Base-by-base conservation (phyloP, 495 filamentous ascomycete species). In the Aspergillus nanangensis region DNA sequence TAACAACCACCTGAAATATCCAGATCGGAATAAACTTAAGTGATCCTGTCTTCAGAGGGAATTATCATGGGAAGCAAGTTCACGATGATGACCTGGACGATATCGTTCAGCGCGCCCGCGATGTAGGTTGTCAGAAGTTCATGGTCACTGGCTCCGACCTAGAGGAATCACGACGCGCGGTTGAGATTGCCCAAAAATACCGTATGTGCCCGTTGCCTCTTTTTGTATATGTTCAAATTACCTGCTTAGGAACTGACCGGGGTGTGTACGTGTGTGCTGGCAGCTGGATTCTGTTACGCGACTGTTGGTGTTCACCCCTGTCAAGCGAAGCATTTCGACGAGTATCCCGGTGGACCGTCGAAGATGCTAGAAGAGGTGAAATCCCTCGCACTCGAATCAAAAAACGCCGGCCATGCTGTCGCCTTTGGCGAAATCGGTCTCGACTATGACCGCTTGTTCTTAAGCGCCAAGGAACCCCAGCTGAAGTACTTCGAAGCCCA, bases 351-450 rank as follows among this genome's bases (percentile, higher is more conserved):
- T 35, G 81, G 72, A 40, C 74, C 77, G 48, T 66, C 62, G 39
- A 76, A 69, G 65, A 57, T 85, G 60, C 73, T 92, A 20, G 41
- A 73, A 2, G 75, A 82, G 41, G 75, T 96, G 9, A 66, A 72
- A 27, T 60, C 65, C 7, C 70, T 96, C 20, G 80, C 77, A 8
- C 52, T 61, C 4, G 60, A 63, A 24, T 70, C 67, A 7, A 73
- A 63, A 54, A 55, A 62, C 37, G 56, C 64, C 21, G 80, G 75
- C 35, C 74, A 75, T 21, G 73, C 75, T 15, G 83, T 88, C 10
- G 94, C 93, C 17, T 95, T 96, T 60, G 93, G 93, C 33, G 93
- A 98, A 60, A 89, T 98, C 45, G 93, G 93, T 8, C 80, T 98
- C 1, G 93, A 98, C 66, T 98, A 97, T 60, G 93, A 98, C 65